Evolutionary conservation across 2,329 filamentous ascomycete species (phyloP).

Genomic region (Cylindrodendrum hubeiense): DNA sequence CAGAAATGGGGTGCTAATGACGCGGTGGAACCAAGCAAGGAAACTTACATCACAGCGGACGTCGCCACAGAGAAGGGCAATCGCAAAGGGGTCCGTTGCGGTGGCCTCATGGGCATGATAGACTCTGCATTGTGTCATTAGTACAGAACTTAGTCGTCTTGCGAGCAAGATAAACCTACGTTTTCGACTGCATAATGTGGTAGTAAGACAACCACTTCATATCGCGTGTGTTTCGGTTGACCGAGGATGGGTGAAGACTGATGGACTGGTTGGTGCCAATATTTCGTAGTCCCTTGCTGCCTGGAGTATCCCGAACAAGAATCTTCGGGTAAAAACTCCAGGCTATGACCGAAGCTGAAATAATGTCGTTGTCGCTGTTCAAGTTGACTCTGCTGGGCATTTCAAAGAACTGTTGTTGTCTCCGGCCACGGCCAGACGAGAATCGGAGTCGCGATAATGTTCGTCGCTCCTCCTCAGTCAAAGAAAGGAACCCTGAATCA

Average conservation of each 20-base stretch:
- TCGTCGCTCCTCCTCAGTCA: slow-evolving; percentile 79
- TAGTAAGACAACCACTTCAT: slow-evolving; percentile 93
- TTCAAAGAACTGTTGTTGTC: slow-evolving; percentile 83
- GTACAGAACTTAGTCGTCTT: neutral
- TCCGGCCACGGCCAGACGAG: slow-evolving; percentile 61
- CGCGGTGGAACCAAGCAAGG: neutral
- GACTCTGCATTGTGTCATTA: slow-evolving; percentile 62
- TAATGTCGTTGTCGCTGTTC: slow-evolving; percentile 83
- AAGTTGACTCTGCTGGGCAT: slow-evolving; percentile 80
- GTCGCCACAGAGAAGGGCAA: slow-evolving; percentile 89
- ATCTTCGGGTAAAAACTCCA: slow-evolving; percentile 98
- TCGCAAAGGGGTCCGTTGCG: slow-evolving; percentile 82
- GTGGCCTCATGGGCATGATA: slow-evolving; percentile 94
- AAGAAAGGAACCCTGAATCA: slow-evolving; percentile 84
- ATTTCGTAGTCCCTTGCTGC: slow-evolving; percentile 85
- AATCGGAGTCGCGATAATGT: slow-evolving; percentile 78
- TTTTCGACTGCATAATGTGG: slow-evolving; percentile 93
- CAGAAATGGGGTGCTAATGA: neutral
- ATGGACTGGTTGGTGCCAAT: slow-evolving; percentile 94
- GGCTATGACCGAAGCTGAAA: slow-evolving; percentile 85
- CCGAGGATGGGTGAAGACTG: slow-evolving; percentile 86
- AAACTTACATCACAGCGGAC: slow-evolving; percentile 81
- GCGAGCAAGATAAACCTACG: slow-evolving; percentile 62
- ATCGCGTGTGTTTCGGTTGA: slow-evolving; percentile 80
- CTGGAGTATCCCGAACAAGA: slow-evolving; percentile 78